Evolutionary conservation across 306 rosid genomes (phyloP).

Genomic region (Cucurbita maxima): DNA sequence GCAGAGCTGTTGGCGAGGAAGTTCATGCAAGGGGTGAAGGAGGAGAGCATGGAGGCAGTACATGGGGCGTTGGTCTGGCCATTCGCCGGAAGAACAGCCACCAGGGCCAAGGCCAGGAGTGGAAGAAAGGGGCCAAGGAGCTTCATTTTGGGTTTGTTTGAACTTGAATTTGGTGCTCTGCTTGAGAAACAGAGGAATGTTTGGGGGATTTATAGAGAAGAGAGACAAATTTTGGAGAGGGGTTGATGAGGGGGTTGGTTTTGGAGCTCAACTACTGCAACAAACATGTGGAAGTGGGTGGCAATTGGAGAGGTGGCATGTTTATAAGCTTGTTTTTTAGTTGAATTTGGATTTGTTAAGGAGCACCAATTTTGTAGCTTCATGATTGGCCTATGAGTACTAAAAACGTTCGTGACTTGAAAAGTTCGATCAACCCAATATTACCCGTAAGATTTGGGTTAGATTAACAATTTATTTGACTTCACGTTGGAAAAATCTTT

Average conservation of each 20-base stretch:
- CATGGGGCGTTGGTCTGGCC: constrained; percentile 46
- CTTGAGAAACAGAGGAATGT: neutral
- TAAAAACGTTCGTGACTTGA: too few species aligned
- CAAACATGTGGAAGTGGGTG: constrained; percentile 14
- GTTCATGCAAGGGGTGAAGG: constrained; percentile 44
- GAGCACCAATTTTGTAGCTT: neutral
- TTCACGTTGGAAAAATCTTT: too few species aligned
- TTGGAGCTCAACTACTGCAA: constrained; percentile 67
- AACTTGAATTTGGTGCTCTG: neutral
- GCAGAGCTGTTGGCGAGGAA: constrained; percentile 44
- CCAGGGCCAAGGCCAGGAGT: neutral
- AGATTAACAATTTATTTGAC: too few species aligned
- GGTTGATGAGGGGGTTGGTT: constrained; percentile 35
- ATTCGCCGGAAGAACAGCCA: constrained; percentile 18
- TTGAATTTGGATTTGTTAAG: neutral
- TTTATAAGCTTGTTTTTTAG: neutral
- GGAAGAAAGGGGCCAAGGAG: neutral
- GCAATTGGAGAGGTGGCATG: neutral
- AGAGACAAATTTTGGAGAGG: neutral
- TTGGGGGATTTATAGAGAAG: neutral
- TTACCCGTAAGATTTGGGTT: too few species aligned
- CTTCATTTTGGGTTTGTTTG: constrained; percentile 16
- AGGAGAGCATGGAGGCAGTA: constrained; percentile 24
- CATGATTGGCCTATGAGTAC: neutral
- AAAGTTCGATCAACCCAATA: too few species aligned